These are phyloP conservation scores for Ustilago cynodontis DNA, from an alignment of 1,284 basidiomycete species.

Conservation along the genomic window DNA sequence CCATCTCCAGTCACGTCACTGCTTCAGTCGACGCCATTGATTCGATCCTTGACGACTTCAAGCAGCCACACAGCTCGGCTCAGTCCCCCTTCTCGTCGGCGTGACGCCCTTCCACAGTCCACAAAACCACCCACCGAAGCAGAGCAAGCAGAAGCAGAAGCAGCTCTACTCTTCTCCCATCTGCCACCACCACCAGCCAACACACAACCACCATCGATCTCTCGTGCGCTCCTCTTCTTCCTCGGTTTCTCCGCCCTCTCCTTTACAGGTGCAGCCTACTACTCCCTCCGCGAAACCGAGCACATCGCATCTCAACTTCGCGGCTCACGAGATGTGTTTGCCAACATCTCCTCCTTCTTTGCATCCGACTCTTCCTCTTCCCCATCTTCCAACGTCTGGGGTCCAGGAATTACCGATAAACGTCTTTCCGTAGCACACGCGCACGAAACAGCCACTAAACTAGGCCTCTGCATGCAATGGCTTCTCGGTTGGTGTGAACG, in stretches of 20 bases:
- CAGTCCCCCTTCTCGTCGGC: background rate
- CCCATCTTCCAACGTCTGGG: conserved; percentile 16
- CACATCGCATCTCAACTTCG: conserved; percentile 20
- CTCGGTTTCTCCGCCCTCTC: conserved; percentile 32
- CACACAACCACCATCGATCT: conserved; percentile 23
- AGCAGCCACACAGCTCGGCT: conserved; percentile 1
- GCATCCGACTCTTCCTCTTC: background rate
- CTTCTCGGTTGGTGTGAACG: conserved; percentile 50
- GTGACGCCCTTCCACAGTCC: background rate
- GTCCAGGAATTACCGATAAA: conserved; percentile 21
- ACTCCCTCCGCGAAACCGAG: conserved; percentile 30
- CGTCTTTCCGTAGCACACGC: conserved; percentile 26
- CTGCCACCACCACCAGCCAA: background rate
- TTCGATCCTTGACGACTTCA: conserved; percentile 1
- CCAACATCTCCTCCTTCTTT: conserved; percentile 38
- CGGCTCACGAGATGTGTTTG: conserved; percentile 29
- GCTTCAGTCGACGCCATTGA: background rate
- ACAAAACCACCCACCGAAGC: background rate
- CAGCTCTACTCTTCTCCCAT: background rate
- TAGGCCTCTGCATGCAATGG: conserved; percentile 42
- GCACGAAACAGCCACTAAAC: conserved; percentile 34
- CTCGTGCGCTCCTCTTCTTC: conserved; percentile 29
- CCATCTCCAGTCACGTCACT: background rate
- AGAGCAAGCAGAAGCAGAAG: conserved; percentile 5
- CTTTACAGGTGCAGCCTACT: conserved; percentile 35